Base-by-base conservation (phyloP, 345 rosid genomes). In the Rhodamnia argentea region DNA sequence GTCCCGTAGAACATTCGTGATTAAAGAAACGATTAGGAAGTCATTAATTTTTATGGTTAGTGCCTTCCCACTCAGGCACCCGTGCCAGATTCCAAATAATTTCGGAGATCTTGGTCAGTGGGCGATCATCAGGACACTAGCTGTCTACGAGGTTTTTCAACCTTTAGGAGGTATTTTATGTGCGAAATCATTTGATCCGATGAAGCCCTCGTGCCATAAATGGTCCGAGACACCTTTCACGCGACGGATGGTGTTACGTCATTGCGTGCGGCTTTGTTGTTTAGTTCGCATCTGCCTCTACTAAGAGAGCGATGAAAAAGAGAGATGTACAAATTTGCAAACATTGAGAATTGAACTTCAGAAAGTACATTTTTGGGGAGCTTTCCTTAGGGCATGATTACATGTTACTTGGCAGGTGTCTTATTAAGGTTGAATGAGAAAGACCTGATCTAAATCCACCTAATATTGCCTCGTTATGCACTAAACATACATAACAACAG, bases 1-100 rank as follows among this genome's bases (percentile, higher is more conserved):
- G 47, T 59, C 54, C 18, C 83, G 78, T 26, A 85, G 47, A 82
- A 83, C 24, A 53, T 82, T 83, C 23, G 57, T 40, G 78, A 47
- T 60, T 50, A 52, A 57, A 58, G 60, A 47, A 32, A 51, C 16
- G 42, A 70, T 50, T 40, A 82, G 75, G 7, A 42, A 40, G 22
- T 9, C 75, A 29, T 84, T 83, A 27, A 64, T 44, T 82, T 42
- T 64, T 82, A 52, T 42, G 55, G 44, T 56, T 82, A 89, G 60
- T 87, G 92, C 88, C 83, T 58, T 83, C 84, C 83, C 55, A 59
- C 84, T 81, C 84, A 74, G 29, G 29, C 26, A 18, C 37, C 47
- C 59, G 14, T 18, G 40, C 53, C 59, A 44, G 78, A 59, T 23
- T 2, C 47, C 47, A 18, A 37, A 70, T 70, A 70, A 53, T 53